Evolutionary conservation across 1,284 basidiomycete genomes (phyloP), one percentile per base, ranked within the genome.

Genomic region (Cystobasidium slooffiae): DNA sequence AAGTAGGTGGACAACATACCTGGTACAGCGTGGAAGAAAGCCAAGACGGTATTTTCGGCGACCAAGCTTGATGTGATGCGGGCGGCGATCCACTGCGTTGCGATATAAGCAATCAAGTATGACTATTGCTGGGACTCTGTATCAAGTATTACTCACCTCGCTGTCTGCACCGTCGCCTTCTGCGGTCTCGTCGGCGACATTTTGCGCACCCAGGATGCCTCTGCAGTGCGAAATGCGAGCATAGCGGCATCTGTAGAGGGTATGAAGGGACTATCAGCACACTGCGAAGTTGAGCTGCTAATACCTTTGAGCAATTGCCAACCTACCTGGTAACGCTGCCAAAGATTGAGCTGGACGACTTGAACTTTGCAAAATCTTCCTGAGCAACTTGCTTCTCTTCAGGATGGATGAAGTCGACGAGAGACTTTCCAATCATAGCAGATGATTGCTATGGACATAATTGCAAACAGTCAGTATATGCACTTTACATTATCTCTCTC

Each of bases 51-150:
- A 49, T 91, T 91, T 72, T 95, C 74, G 12, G 78, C 93, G 65
- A 93, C 93, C 90, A 92, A 94, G 83, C 95, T 97, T 80, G 97
- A 90, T 78, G 96, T 93, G 78, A 99, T 87, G 83, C 97, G 93
- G 76, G 94, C 88, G 3, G 90, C 89, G 85, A 95, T 88, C 82
- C 93, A 97, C 80, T 93, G 86, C 10, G 24, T 9, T n/a, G 18
- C 6, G 39, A 52, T 31, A 37, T 41, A 52, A n/a, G 56, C 9
- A 18, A 68, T 44, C 20, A 20, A 20, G 53, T 37, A 44, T 37
- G 22, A 31, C 53, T 22, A 8, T 2, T 18, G 9, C 53, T 49
- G 46, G 5, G 39, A n/a, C 16, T 20, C 51, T 22, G 43, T 43
- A 16, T 9, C 18, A 43, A 18, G 16, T n/a, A 59, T 22, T 4